Evolutionary conservation across 192 early-diverging fungal genomes (phyloP), one percentile per base, ranked within the genome.

Genomic region (Chytriomyces hyalinus): DNA sequence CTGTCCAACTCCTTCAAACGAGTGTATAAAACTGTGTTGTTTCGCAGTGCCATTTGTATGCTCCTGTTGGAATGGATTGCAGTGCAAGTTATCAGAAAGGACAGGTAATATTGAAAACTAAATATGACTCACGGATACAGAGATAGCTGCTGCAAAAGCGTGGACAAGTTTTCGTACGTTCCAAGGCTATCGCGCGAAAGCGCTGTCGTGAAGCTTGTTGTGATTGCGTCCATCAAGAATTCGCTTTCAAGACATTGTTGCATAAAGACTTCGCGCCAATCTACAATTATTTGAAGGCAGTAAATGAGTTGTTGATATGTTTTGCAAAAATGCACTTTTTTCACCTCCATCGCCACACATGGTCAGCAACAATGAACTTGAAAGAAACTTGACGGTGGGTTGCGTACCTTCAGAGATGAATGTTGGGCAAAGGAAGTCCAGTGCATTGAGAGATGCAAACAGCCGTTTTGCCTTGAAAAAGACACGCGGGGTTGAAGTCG

Each of bases 341-440:
- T 15, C 44, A 75, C 73, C 63, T 48, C 73, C 73, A 66, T 75
- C 73, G 24, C 6, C 73, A 8, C 61, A 65, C 73, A 75, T 75
- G 61, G 62, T 66, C 64, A 75, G 36, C 6, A 75, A 17, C 11
- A 75, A 11, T 0, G 73, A 65, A 43, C 73, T 75, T 49, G 64
- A 43, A 6, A 65, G 49, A 24, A 62, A 13, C 22, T 64, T 62
- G 10, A n/a, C 48, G 10, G 43, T 62, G 15, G 53, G 48, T 43
- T 61, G 45, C 43, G 48, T 36, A 22, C 22, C 61, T 45, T 64
- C 49, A 36, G 43, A 48, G 2, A n/a, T 57, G 4, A 75, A 9
- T 15, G 60, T 44, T 22, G 73, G 73, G 66, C 60, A 57, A 11
- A 75, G 17, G 11, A 65, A 15, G 51, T 75, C 73, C 6, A 75